Conservation (phyloP, 257 asterid species). For the Lycium barbarum region DNA sequence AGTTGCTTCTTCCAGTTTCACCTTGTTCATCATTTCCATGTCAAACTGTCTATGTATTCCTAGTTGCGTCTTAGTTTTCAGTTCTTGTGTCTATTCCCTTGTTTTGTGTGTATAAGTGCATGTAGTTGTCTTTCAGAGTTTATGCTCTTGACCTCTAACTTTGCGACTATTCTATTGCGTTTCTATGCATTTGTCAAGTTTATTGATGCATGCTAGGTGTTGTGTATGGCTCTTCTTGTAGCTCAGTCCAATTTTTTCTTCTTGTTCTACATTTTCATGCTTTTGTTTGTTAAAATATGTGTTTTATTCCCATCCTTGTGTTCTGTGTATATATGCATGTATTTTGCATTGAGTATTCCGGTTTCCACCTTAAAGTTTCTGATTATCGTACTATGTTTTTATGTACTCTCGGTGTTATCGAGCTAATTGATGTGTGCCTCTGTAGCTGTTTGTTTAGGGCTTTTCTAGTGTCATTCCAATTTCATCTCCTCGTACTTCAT, state of each 20-base stretch:
- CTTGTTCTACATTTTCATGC: neutral
- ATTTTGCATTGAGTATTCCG: neutral
- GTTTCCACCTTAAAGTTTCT: neutral
- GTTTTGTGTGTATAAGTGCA: neutral
- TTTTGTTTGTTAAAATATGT: slow-evolving; percentile 4
- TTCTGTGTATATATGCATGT: neutral
- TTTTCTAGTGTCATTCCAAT: neutral
- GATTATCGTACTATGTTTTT: neutral
- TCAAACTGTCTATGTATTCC: neutral
- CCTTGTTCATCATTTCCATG: neutral
- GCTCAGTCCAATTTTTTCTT: neutral
- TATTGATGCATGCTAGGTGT: neutral
- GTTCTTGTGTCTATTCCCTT: neutral
- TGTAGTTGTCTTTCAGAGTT: neutral
- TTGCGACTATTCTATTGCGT: neutral
- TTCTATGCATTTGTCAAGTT: neutral
- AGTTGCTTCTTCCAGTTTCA: neutral
- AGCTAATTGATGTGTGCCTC: neutral
- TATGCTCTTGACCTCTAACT: neutral
- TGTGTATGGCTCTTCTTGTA: neutral
- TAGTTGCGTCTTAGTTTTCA: neutral
- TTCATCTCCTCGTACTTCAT: neutral
- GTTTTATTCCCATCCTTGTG: neutral
- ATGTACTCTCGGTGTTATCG: neutral
- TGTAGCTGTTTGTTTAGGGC: neutral